Evolutionary conservation across 139 green algal genomes (phyloP).

Genomic region (Zygnema cylindricum): DNA sequence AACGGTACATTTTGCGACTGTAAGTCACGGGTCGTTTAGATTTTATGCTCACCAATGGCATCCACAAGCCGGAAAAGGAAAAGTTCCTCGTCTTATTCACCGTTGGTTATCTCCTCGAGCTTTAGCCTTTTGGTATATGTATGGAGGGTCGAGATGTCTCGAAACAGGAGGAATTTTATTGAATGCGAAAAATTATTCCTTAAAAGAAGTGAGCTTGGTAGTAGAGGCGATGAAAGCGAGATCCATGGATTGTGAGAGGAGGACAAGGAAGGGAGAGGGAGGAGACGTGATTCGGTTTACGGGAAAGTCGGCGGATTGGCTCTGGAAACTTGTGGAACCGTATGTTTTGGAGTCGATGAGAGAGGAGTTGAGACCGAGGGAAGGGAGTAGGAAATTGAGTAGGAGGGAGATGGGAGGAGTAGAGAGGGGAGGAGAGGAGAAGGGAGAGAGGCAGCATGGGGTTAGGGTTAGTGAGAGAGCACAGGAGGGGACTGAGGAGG

Average conservation of each 20-base stretch:
- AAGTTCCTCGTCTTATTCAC: conserved; percentile 26
- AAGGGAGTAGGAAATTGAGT: conserved; percentile 13
- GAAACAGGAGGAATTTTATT: conserved; percentile 34
- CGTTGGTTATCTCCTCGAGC: conserved; percentile 28
- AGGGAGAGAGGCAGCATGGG: not conserved
- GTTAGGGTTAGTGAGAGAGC: not conserved
- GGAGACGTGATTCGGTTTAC: conserved; percentile 22
- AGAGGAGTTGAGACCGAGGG: not conserved
- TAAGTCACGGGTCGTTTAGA: conserved; percentile 17
- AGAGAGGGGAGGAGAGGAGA: not conserved
- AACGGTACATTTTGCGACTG: conserved; percentile 15
- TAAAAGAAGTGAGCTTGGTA: conserved; percentile 28
- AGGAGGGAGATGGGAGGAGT: conserved; percentile 67
- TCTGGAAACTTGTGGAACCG: conserved; percentile 42
- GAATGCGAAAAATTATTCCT: conserved; percentile 24
- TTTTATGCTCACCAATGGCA: conserved; percentile 43
- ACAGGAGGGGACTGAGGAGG: not conserved
- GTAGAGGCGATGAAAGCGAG: conserved; percentile 36
- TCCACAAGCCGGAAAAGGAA: not conserved
- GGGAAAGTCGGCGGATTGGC: not conserved
- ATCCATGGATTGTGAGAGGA: conserved; percentile 30
- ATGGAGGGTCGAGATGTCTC: conserved; percentile 13
- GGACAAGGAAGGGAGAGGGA: conserved; percentile 22
- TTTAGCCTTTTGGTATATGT: conserved; percentile 53
- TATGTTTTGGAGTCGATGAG: conserved; percentile 1